Conservation (phyloP, 805 yeast genomes). For the Metschnikowia borealis region DNA sequence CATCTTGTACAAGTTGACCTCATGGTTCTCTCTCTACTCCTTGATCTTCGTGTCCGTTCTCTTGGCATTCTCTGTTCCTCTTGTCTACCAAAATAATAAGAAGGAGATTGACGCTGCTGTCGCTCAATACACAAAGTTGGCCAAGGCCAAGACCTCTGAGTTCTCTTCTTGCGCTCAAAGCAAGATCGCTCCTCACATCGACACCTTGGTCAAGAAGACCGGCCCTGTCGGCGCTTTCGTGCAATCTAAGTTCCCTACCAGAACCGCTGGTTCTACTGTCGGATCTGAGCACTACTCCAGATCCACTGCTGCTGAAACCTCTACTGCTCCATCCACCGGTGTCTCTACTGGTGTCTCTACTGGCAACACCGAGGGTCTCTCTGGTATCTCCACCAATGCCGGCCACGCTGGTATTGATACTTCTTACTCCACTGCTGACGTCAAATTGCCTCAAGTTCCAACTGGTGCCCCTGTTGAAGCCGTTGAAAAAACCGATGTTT, state of each 20-base stretch:
- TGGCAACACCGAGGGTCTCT: conserved; percentile 10
- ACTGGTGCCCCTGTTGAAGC: conserved; percentile 13
- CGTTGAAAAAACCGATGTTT: conserved; percentile 3
- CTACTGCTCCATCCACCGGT: conserved; percentile 20
- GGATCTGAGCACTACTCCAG: conserved; percentile 28
- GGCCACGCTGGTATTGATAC: conserved; percentile 3
- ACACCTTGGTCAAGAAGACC: conserved; percentile 52
- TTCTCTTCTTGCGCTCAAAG: conserved; percentile 33
- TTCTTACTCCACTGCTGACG: conserved; percentile 3
- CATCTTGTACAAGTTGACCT: conserved; percentile 65
- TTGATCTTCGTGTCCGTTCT: conserved; percentile 55
- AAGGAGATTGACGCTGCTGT: conserved; percentile 69
- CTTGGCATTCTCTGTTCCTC: conserved; percentile 70
- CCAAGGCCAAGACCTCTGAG: conserved; percentile 50
- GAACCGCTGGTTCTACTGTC: conserved; percentile 73
- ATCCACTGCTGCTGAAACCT: conserved; percentile 3
- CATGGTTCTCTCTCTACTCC: conserved; percentile 70
- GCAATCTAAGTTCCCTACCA: conserved; percentile 52
- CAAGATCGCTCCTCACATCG: conserved; percentile 54
- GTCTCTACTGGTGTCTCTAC: conserved; percentile 31
- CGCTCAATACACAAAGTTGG: conserved; percentile 39
- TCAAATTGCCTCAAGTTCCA: conserved; percentile 39
- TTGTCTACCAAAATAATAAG: conserved; percentile 68
- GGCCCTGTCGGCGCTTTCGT: conserved; percentile 66
- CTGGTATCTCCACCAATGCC: not conserved